Evolutionary conservation across 2,329 filamentous ascomycete species (phyloP).

Genomic region (Botryotinia narcissicola): DNA sequence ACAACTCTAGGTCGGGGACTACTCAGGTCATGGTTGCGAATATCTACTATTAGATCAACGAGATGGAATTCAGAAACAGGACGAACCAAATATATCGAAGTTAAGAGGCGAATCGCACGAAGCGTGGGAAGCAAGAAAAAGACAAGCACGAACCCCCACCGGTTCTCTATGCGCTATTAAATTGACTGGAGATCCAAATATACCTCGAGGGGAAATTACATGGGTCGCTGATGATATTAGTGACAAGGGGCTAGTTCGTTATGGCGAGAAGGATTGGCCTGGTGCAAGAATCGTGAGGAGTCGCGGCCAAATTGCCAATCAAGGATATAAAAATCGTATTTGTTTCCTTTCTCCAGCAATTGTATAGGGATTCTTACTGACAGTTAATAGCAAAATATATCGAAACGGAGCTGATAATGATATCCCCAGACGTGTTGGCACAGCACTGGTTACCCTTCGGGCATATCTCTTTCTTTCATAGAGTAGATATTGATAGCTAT

Average conservation of each 20-base stretch:
- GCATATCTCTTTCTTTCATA: slow-evolving; percentile 59
- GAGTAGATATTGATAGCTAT: slow-evolving; percentile 58
- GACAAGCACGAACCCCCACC: slow-evolving; percentile 52
- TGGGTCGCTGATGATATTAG: slow-evolving; percentile 81
- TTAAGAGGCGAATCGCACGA: slow-evolving; percentile 45
- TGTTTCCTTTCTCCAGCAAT: slow-evolving; percentile 22
- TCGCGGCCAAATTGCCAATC: slow-evolving; percentile 72
- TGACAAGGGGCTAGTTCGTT: slow-evolving; percentile 58
- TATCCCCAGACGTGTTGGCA: slow-evolving; percentile 73
- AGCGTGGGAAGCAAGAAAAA: slow-evolving; percentile 47
- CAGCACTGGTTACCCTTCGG: slow-evolving; percentile 73
- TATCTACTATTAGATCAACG: slow-evolving; percentile 81
- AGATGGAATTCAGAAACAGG: slow-evolving; percentile 46
- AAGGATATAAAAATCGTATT: slow-evolving; percentile 71
- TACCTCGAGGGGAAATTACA: slow-evolving; percentile 80
- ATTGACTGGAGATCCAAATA: slow-evolving; percentile 85
- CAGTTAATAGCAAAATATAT: slow-evolving; percentile 66
- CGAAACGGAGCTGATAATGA: slow-evolving; percentile 71
- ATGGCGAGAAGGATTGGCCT: slow-evolving; percentile 67
- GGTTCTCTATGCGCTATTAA: slow-evolving; percentile 82
- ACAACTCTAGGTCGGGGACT: slow-evolving; percentile 61
- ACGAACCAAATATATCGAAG: slow-evolving; percentile 44
- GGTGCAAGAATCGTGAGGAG: slow-evolving; percentile 72
- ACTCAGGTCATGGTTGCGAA: slow-evolving; percentile 83
- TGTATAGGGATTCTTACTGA: neutral